These are phyloP conservation scores for Chlorella sp. DNA, from an alignment of 139 green algal species.

Conservation along the genomic window DNA sequence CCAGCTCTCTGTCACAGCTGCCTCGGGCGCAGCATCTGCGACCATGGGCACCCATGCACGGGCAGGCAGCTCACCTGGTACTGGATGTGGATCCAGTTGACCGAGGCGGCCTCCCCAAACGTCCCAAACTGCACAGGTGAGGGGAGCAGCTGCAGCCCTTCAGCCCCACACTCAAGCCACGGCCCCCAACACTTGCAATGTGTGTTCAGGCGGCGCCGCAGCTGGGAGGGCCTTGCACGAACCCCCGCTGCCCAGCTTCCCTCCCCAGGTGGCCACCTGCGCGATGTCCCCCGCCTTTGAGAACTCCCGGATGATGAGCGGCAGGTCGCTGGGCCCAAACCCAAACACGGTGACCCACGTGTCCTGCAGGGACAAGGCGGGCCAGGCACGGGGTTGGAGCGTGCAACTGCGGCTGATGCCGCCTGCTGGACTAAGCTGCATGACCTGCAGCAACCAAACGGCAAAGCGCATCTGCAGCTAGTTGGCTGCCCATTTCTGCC, in stretches of 20 bases:
- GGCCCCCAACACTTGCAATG: too few relatives aligned
- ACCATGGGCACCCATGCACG: not conserved
- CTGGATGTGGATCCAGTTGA: slow-evolving; percentile 66
- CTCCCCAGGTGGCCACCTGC: slow-evolving; percentile 8
- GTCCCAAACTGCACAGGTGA: slow-evolving; percentile 44
- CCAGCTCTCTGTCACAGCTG: not conserved
- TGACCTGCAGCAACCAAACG: too few relatives aligned
- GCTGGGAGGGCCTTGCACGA: too few relatives aligned
- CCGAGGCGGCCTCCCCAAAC: slow-evolving; percentile 29
- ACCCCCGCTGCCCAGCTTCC: not conserved
- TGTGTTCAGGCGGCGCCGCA: too few relatives aligned
- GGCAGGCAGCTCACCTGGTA: slow-evolving; percentile 37
- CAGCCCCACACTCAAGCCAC: not conserved
- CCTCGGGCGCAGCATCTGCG: not conserved
- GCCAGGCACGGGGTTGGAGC: too few relatives aligned
- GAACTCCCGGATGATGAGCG: slow-evolving; percentile 54
- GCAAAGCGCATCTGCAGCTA: not conserved
- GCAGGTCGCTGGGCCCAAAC: slow-evolving; percentile 38
- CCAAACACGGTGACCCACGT: slow-evolving; percentile 67
- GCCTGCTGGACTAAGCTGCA: too few relatives aligned
- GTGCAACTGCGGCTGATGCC: too few relatives aligned
- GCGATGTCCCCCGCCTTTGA: slow-evolving; percentile 53
- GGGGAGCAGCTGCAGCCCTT: not conserved
- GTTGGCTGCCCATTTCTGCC: not conserved
- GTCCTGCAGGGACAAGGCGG: not conserved